Conservation (phyloP, 345 rosid species). For the Rhizophora mangle region DNA sequence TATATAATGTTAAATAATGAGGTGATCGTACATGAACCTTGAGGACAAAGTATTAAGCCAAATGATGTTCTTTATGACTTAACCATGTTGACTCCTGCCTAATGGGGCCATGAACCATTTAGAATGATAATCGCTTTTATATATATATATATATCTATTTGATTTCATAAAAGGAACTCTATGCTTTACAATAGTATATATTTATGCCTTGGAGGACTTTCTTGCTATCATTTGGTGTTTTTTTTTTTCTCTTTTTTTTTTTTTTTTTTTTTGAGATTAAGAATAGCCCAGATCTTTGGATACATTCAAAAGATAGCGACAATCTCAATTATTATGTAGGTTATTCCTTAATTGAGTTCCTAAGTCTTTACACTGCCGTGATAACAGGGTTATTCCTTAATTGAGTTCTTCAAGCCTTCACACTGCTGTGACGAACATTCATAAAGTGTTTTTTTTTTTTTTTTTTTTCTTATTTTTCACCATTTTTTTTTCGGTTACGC, state of each 20-base stretch:
- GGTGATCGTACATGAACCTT: background rate
- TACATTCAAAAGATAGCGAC: no score
- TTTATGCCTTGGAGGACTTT: background rate
- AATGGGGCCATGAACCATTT: conserved; percentile 11
- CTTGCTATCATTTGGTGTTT: background rate
- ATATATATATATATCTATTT: background rate
- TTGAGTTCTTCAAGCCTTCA: no score
- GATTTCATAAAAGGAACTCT: background rate
- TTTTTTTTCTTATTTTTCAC: no score
- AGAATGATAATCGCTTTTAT: background rate
- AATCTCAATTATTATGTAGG: no score
- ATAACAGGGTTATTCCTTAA: no score
- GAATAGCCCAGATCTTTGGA: background rate
- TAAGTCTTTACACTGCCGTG: no score
- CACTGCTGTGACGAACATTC: no score
- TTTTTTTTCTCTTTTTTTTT: no score
- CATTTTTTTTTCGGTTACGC: no score
- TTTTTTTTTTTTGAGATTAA: background rate
- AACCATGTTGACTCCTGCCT: conserved; percentile 17
- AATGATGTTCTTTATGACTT: conserved; percentile 10
- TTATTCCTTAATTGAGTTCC: no score
- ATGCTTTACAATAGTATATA: background rate
- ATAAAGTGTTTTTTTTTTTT: no score
- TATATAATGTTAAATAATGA: background rate
- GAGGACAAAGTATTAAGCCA: background rate